phyloP scores from a whole-genome alignment of 805 yeast genomes.

The fission yeast (Schizosaccharomyces pombe) region ASM294v3 CU329670.1:1427001-1427500 shows the following conservation, averaged over 20 bases:
- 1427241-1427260: slow-evolving; percentile 41
- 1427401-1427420: slow-evolving; percentile 45
- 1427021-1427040: slow-evolving; percentile 26
- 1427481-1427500: slow-evolving; percentile 65
- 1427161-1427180: neutral
- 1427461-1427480: slow-evolving; percentile 71
- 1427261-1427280: slow-evolving; percentile 30
- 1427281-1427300: slow-evolving; percentile 39
- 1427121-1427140: slow-evolving; percentile 14
- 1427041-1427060: slow-evolving; percentile 12
- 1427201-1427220: slow-evolving; percentile 69
- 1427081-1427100: slow-evolving; percentile 5
- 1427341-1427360: slow-evolving; percentile 39
- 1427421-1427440: slow-evolving; percentile 41
- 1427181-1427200: slow-evolving; percentile 29
- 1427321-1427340: slow-evolving; percentile 60
- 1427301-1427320: slow-evolving; percentile 45
- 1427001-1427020: slow-evolving; percentile 51
- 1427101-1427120: slow-evolving; percentile 21
- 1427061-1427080: slow-evolving; percentile 6
- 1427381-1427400: slow-evolving; percentile 47
- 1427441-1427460: slow-evolving; percentile 64
- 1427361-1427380: slow-evolving; percentile 51
- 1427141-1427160: neutral
- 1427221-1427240: slow-evolving; percentile 38